A percentile compares a stretch with the other conserved stretches of the same genome.
Conservation (phyloP, 768 basidiomycete species). For the Tremella yokohamensis region DNA sequence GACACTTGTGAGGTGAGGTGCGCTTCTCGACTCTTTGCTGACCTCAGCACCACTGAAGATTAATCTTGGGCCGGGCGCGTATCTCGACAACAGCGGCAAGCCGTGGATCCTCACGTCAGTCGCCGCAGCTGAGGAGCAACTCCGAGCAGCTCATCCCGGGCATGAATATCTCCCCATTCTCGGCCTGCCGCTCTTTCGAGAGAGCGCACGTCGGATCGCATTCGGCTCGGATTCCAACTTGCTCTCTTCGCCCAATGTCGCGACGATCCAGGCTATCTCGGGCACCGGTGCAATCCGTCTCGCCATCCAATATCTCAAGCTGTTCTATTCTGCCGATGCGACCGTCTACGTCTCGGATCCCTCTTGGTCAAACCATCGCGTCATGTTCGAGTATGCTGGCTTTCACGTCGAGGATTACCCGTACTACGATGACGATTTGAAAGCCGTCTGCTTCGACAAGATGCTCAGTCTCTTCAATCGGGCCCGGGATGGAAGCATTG, state of each 20-base stretch:
- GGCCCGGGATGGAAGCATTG: constrained; percentile 60
- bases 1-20: too few species aligned
- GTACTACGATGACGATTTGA: constrained; percentile 73
- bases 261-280: constrained; percentile 85
- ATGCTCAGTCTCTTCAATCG: constrained; percentile 75
- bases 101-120: constrained; percentile 85
- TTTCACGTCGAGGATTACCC: constrained; percentile 74
- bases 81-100: constrained; percentile 85
- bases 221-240: constrained; percentile 70
- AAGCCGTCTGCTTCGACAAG: constrained; percentile 86
- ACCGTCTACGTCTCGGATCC: constrained; percentile 82
- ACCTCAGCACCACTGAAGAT: constrained; percentile 15
- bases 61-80: constrained; percentile 67
- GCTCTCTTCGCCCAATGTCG: constrained; percentile 66
- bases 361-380: constrained; percentile 90
- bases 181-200: constrained; percentile 76
- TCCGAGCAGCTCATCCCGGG: constrained; percentile 60
- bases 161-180: constrained; percentile 56
- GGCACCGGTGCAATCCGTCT: constrained; percentile 96
- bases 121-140: constrained; percentile 73
- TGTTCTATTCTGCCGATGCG: constrained; percentile 66
- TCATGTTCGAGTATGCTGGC: constrained; percentile 83
- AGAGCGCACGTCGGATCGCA: constrained; percentile 75
- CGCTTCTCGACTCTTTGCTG: neutral
- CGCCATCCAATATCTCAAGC: constrained; percentile 83